phyloP scores from a whole-genome alignment of 805 yeast species.

The Metschnikowia aberdeeniae region DNA sequence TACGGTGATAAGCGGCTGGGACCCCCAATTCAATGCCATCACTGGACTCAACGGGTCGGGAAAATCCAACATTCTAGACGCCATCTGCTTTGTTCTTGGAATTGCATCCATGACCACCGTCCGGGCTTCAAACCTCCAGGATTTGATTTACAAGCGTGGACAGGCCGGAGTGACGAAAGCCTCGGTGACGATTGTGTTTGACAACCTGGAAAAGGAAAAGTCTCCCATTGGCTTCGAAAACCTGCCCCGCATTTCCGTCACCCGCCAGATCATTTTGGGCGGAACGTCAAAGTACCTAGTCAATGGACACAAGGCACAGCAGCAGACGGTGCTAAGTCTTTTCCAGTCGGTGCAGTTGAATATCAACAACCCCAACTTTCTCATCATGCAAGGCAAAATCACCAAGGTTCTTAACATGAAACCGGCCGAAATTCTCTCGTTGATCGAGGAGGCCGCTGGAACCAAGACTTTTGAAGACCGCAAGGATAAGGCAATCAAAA shows the following conservation, averaged over 20 bases:
- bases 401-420: conserved; percentile 97
- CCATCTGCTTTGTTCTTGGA: conserved; percentile 97
- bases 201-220: conserved; percentile 68
- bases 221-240: conserved; percentile 88
- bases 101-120: conserved; percentile 93
- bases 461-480: conserved; percentile 94
- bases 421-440: conserved; percentile 80
- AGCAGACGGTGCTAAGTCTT: conserved; percentile 81
- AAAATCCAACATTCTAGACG: conserved; percentile 91
- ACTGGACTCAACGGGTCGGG: conserved; percentile 98
- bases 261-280: conserved; percentile 86
- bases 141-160: conserved; percentile 92
- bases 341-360: conserved; percentile 94
- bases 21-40: conserved; percentile 92
- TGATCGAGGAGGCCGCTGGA: conserved; percentile 98
- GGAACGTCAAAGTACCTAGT: conserved; percentile 89
- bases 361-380: conserved; percentile 93
- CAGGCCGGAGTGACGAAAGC: conserved; percentile 98
- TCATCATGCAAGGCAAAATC: conserved; percentile 98
- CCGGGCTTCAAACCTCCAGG: conserved; percentile 89
- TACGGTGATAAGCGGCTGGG: conserved; percentile 95
- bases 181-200: conserved; percentile 92
- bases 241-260: conserved; percentile 75
- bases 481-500: conserved; percentile 84
- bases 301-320: conserved; percentile 96